phyloP scores from a whole-genome alignment of 352 stramenopile genomes.

The Plasmopara halstedii region DNA sequence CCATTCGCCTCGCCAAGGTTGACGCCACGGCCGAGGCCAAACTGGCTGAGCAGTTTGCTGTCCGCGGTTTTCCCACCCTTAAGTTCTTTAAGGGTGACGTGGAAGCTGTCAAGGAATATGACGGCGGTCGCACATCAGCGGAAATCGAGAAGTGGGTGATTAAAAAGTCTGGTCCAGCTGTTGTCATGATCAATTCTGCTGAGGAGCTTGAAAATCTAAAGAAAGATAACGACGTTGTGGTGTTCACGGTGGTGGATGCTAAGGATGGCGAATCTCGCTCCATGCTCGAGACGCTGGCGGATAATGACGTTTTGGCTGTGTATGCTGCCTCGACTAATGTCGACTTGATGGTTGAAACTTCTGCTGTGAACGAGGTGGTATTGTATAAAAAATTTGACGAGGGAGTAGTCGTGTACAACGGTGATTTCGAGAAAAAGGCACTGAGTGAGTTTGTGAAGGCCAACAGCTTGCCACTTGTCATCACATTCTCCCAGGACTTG shows the following conservation, averaged over 20 bases:
- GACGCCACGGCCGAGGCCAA: slow-evolving; percentile 84
- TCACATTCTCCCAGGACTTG: slow-evolving; percentile 87
- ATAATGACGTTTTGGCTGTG: slow-evolving; percentile 63
- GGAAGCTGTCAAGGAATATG: slow-evolving; percentile 81
- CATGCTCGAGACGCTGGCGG: slow-evolving; percentile 69
- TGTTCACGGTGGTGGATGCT: slow-evolving; percentile 78
- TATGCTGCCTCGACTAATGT: slow-evolving; percentile 70
- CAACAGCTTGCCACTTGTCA: slow-evolving; percentile 85
- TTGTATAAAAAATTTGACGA: slow-evolving; percentile 87
- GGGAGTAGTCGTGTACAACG: slow-evolving; percentile 68
- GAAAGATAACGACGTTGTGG: slow-evolving; percentile 78
- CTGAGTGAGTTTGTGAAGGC: slow-evolving; percentile 62
- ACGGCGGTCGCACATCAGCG: slow-evolving; percentile 70
- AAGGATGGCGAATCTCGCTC: slow-evolving; percentile 60
- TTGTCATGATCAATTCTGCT: slow-evolving; percentile 67
- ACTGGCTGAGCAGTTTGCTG: slow-evolving; percentile 65
- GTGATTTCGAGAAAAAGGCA: slow-evolving; percentile 58
- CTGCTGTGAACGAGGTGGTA: slow-evolving; percentile 55
- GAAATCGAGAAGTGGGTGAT: slow-evolving; percentile 89
- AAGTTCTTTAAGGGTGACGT: slow-evolving; percentile 90
- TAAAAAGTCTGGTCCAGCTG: slow-evolving; percentile 88
- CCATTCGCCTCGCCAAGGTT: slow-evolving; percentile 80
- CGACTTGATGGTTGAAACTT: slow-evolving; percentile 48
- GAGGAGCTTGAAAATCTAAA: slow-evolving; percentile 74
- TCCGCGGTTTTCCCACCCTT: slow-evolving; percentile 87